A percentile compares a stretch with the other conserved stretches of the same genome.
Evolutionary conservation across 164 flowering plant species (phyloP).

Genomic region (Chimonanthus praecox): DNA sequence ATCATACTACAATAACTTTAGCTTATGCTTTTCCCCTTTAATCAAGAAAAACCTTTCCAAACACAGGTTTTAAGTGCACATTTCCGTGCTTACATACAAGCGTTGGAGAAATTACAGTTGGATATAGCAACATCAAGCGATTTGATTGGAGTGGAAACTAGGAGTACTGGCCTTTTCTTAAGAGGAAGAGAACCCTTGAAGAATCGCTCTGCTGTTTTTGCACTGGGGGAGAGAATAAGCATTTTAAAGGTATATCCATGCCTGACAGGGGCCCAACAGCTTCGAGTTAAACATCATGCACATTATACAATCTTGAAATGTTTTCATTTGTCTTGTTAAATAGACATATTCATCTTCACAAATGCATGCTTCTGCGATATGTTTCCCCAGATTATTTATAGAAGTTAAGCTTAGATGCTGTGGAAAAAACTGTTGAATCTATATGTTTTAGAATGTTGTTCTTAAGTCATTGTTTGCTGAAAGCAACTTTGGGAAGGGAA

Average conservation of each 20-base stretch:
- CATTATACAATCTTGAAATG: background rate
- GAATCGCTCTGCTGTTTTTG: slow-evolving; percentile 94
- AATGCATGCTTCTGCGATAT: background rate
- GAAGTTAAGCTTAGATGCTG: background rate
- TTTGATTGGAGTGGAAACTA: slow-evolving; percentile 90
- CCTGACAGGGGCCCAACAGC: background rate
- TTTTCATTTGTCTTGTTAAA: background rate
- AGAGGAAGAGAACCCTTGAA: slow-evolving; percentile 94
- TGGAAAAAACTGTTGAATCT: background rate
- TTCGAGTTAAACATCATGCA: background rate
- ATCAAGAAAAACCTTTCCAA: background rate
- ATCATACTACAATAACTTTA: background rate
- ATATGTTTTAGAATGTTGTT: background rate
- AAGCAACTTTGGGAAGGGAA: too few species aligned
- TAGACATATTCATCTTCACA: background rate
- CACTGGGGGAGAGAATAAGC: slow-evolving; percentile 87
- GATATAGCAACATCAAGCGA: slow-evolving; percentile 91
- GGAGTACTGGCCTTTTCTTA: slow-evolving; percentile 69
- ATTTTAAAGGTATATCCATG: slow-evolving; percentile 66
- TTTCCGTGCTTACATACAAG: slow-evolving; percentile 95
- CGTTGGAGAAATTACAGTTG: slow-evolving; percentile 85
- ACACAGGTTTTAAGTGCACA: slow-evolving; percentile 92
- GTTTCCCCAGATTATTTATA: background rate
- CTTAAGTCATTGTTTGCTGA: too few species aligned
- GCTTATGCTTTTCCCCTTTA: background rate